Conservation (phyloP, 768 basidiomycete genomes). For the Phylloporus scabripes region DNA sequence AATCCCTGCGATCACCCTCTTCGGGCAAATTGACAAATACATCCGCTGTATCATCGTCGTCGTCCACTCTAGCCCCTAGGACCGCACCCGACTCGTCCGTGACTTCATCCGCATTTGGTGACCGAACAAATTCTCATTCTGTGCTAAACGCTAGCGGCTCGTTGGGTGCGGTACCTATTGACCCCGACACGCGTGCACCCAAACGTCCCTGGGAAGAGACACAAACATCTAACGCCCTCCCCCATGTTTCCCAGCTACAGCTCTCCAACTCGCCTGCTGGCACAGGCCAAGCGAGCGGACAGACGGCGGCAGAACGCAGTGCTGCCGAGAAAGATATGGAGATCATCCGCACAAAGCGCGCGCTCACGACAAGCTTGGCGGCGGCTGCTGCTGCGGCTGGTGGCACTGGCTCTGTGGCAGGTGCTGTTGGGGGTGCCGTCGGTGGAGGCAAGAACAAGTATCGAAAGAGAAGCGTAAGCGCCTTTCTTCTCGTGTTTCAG, state of each 20-base stretch:
- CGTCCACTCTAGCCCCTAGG: slow-evolving; percentile 8
- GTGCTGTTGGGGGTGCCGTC: slow-evolving; percentile 18
- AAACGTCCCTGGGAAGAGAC: slow-evolving; percentile 78
- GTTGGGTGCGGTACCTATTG: slow-evolving; percentile 18
- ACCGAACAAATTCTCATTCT: slow-evolving; percentile 20
- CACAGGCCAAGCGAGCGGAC: slow-evolving; percentile 12
- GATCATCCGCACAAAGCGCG: slow-evolving; percentile 74
- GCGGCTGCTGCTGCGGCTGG: slow-evolving; percentile 38
- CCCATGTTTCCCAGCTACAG: slow-evolving; percentile 23
- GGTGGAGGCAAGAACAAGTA: slow-evolving; percentile 63
- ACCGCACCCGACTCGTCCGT: slow-evolving; percentile 15
- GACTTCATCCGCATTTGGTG: slow-evolving; percentile 18
- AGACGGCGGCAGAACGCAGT: slow-evolving; percentile 41
- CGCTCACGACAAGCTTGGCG: slow-evolving; percentile 58
- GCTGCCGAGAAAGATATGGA: slow-evolving; percentile 85
- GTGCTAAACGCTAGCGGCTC: slow-evolving; percentile 27
- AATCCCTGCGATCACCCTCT: slow-evolving; percentile 30
- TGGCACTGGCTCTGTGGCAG: slow-evolving; percentile 32
- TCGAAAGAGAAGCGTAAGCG: slow-evolving; percentile 76
- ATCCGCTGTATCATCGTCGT: slow-evolving; percentile 11
- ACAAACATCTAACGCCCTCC: slow-evolving; percentile 14
- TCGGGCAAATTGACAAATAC: slow-evolving; percentile 17
- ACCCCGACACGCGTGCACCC: slow-evolving; percentile 45
- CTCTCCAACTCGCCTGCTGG: slow-evolving; percentile 15
- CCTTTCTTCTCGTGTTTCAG: slow-evolving; percentile 5